Conservation (phyloP, 2,329 filamentous ascomycete genomes). For the Scolecobasidium constrictum region DNA sequence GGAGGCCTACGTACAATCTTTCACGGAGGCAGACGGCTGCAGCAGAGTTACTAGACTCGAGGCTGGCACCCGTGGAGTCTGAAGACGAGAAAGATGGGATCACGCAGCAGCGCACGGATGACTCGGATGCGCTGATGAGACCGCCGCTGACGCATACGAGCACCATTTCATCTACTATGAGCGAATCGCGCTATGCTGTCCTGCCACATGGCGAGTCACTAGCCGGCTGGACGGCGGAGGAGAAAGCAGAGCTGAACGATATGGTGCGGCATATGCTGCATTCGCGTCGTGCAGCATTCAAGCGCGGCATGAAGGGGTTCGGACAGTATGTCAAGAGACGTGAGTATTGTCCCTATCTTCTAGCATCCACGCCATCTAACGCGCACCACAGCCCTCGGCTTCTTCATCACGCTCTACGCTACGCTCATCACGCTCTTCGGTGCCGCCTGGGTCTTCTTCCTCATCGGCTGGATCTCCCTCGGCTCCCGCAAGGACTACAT, state of each 20-base stretch:
- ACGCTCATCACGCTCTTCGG: constrained; percentile 75
- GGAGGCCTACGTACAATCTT: constrained; percentile 67
- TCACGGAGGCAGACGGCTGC: constrained; percentile 30
- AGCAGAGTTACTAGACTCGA: constrained; percentile 1
- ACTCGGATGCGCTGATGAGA: constrained; percentile 18
- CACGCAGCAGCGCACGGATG: constrained; percentile 11
- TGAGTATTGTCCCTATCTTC: constrained; percentile 26
- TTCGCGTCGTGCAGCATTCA: constrained; percentile 68
- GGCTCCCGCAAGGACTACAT: constrained; percentile 56
- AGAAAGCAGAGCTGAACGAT: constrained; percentile 70
- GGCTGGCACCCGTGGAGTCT: constrained; percentile 8
- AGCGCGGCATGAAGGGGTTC: constrained; percentile 69
- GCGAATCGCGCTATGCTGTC: constrained; percentile 65
- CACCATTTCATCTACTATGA: constrained; percentile 58
- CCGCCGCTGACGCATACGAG: constrained; percentile 27
- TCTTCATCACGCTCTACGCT: constrained; percentile 75
- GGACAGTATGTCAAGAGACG: constrained; percentile 64
- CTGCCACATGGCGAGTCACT: constrained; percentile 63
- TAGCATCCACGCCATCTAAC: not conserved
- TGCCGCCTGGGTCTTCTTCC: constrained; percentile 79
- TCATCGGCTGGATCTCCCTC: constrained; percentile 80
- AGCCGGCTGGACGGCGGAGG: constrained; percentile 63
- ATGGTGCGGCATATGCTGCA: constrained; percentile 82
- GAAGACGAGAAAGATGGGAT: constrained; percentile 9
- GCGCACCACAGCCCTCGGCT: constrained; percentile 55